Conservation (phyloP, 805 yeast genomes). For the Sugiyamaella smithiae region DNA sequence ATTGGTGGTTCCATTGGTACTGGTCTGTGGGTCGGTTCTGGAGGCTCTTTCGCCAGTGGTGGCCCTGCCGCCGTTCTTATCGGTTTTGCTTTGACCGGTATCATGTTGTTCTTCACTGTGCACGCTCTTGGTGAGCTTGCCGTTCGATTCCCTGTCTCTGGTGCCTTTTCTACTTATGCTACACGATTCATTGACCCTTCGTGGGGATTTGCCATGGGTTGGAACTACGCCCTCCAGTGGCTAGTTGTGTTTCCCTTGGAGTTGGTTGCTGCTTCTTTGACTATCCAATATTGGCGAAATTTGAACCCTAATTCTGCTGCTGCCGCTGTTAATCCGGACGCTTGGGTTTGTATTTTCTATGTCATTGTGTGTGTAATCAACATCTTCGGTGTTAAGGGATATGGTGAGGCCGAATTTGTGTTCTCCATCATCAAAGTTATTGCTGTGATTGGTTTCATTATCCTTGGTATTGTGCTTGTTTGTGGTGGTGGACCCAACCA, state of each 20-base stretch:
- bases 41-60: slow-evolving; percentile 47
- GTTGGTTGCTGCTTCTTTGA: slow-evolving; percentile 57
- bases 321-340: slow-evolving; percentile 52
- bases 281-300: slow-evolving; percentile 56
- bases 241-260: slow-evolving; percentile 63
- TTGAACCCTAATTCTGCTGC: slow-evolving; percentile 54
- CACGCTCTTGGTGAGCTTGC: slow-evolving; percentile 67
- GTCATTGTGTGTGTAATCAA: slow-evolving; percentile 47
- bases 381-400: slow-evolving; percentile 56
- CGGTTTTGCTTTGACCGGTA: slow-evolving; percentile 56
- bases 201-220: slow-evolving; percentile 67
- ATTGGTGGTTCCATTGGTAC: slow-evolving; percentile 74
- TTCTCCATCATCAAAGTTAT: slow-evolving; percentile 56
- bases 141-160: slow-evolving; percentile 58
- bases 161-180: slow-evolving; percentile 58
- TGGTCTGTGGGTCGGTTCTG: slow-evolving; percentile 70
- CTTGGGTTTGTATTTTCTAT: slow-evolving; percentile 55
- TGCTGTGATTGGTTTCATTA: slow-evolving; percentile 60
- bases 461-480: slow-evolving; percentile 49
- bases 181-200: slow-evolving; percentile 62
- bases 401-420: slow-evolving; percentile 68
- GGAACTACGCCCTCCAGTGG: slow-evolving; percentile 67
- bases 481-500: slow-evolving; percentile 57
- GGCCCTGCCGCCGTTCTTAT: slow-evolving; percentile 63
- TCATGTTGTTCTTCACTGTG: slow-evolving; percentile 60